Evolutionary conservation across 2,329 filamentous ascomycete species (phyloP).

Genomic region (Berkeleyomyces basicola): DNA sequence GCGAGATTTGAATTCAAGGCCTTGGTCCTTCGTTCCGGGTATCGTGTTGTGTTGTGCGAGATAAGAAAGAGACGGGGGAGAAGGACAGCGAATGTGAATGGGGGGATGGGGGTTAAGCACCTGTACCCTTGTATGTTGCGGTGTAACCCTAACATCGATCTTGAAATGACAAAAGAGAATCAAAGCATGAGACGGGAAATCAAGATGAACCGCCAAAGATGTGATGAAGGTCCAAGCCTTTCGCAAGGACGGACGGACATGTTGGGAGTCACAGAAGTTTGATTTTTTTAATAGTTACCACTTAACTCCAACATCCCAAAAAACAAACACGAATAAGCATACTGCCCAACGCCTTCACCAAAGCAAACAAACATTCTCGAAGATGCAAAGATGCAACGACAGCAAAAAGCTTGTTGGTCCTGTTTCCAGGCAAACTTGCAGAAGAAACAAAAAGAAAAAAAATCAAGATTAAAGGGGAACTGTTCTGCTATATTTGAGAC

Average conservation of each 20-base stretch:
- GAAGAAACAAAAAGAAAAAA: background rate
- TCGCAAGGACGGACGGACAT: too few species aligned
- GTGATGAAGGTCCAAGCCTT: too few species aligned
- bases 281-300: too few species aligned
- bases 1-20: background rate
- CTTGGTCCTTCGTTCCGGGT: too few species aligned
- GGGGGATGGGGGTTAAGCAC: background rate
- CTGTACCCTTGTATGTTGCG: background rate
- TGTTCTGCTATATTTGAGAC: conserved; percentile 1
- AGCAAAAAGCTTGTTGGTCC: background rate
- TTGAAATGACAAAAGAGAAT: background rate
- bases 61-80: background rate
- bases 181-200: too few species aligned
- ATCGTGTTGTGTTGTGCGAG: background rate
- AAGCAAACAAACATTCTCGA: background rate
- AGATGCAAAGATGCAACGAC: background rate
- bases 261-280: too few species aligned
- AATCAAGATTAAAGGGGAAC: background rate
- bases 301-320: background rate
- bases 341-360: background rate
- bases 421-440: background rate
- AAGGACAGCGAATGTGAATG: background rate
- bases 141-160: background rate
- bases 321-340: background rate
- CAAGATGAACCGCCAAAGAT: too few species aligned